A percentile compares a stretch with the other conserved stretches of the same genome.
phyloP scores from a whole-genome alignment of 352 stramenopile species.

The Phytophthora pistaciae region DNA sequence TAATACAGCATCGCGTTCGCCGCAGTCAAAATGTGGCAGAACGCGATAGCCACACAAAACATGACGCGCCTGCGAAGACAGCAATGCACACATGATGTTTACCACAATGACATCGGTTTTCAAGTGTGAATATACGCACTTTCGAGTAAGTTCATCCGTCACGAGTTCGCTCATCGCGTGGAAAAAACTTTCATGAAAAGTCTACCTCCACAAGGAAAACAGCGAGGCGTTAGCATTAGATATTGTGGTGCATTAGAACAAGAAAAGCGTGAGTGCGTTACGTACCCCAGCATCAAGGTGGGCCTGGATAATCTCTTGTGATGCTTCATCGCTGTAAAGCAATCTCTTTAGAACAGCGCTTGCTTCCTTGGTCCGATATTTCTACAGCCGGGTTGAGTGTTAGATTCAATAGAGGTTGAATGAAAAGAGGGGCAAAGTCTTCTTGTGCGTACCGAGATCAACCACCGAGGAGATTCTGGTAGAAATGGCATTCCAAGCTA shows the following conservation, averaged over 20 bases:
- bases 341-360: conserved; percentile 41
- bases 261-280: not conserved
- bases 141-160: conserved; percentile 45
- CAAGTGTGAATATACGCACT: conserved; percentile 23
- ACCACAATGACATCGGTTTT: not conserved
- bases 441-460: conserved; percentile 51
- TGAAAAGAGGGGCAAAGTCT: not conserved
- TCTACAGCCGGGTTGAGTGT: conserved; percentile 30
- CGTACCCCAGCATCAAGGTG: conserved; percentile 33
- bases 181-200: conserved; percentile 46
- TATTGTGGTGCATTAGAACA: no score
- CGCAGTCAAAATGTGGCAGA: conserved; percentile 73
- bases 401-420: not conserved
- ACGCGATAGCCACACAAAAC: conserved; percentile 62
- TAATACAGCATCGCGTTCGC: conserved; percentile 88
- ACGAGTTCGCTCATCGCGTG: conserved; percentile 46
- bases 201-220: conserved; percentile 11
- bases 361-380: conserved; percentile 59
- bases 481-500: conserved; percentile 76
- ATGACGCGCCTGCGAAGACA: conserved; percentile 49
- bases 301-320: conserved; percentile 35
- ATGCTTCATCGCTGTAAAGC: conserved; percentile 40
- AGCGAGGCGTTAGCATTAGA: not conserved
- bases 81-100: not conserved
- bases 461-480: conserved; percentile 74